Evolutionary conservation across 2,329 filamentous ascomycete species (phyloP).

Genomic region (Penicillium sp.): DNA sequence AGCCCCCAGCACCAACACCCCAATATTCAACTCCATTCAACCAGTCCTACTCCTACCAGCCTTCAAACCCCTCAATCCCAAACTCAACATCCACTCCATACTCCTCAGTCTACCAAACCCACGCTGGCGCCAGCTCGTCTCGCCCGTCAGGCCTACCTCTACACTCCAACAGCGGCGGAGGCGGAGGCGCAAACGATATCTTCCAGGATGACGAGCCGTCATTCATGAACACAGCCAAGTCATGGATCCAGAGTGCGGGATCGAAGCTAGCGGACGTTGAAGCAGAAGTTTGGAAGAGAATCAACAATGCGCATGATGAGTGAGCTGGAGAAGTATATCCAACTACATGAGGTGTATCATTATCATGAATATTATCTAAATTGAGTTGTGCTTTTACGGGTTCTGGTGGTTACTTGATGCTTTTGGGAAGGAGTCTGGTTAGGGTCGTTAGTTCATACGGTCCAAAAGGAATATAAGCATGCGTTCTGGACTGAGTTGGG

Average conservation of each 20-base stretch:
- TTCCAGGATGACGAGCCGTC: constrained; percentile 30
- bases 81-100: constrained; percentile 27
- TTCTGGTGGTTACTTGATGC: not conserved
- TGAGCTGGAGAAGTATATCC: not conserved
- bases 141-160: constrained; percentile 14
- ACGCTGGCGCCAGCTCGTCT: constrained; percentile 5
- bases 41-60: constrained; percentile 16
- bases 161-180: constrained; percentile 8
- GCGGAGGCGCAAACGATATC: constrained; percentile 15
- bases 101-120: constrained; percentile 23
- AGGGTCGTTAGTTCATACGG: not conserved
- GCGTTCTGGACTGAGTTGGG: not conserved
- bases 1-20: constrained; percentile 11
- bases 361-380: not conserved
- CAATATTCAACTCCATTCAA: constrained; percentile 26
- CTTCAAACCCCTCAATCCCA: constrained; percentile 7
- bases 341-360: not conserved
- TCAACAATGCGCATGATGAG: constrained; percentile 38
- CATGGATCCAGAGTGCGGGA: constrained; percentile 41
- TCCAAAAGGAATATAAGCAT: not conserved
- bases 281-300: constrained; percentile 45
- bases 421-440: not conserved
- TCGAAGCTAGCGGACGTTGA: constrained; percentile 43
- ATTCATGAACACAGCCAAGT: constrained; percentile 38
- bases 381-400: not conserved